Evolutionary conservation across 2,329 filamentous ascomycete genomes (phyloP), one percentile per base, ranked within the genome.

Genomic region (Fusarium sp.): DNA sequence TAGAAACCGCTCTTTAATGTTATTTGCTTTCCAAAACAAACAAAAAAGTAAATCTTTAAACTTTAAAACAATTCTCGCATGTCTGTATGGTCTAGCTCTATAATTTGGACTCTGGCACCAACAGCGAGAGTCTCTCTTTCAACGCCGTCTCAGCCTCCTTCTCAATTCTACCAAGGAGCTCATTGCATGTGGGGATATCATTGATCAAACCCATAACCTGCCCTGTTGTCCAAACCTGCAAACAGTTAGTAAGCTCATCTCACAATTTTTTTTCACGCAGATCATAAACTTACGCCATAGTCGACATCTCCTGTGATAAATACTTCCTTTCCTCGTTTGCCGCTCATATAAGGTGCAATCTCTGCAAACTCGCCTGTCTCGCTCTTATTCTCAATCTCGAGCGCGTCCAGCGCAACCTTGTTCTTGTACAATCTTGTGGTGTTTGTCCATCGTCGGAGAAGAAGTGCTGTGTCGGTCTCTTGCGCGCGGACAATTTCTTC

Each of bases 271-370:
- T 23, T 4, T 23, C 23, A 23, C 23, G 23, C 4, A 38, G 8
- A 10, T 8, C 54, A 28, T 7, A 36, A 44, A 88, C 90, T 84
- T 86, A 94, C 94, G 56, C 96, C 96, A 77, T 88, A 93, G 75
- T 99, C 92, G 54, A 92, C 88, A 77, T 99, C 96, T 18, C 96
- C 96, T 65, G 94, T 97, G 70, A 94, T 77, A 80, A 97, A 98
- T 8, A 98, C 96, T 83, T 97, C 87, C 65, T 92, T 87, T 33
- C 96, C 96, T 69, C 96, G 86, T 87, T 97, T 92, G 7, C 96
- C 96, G 77, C 92, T 97, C 33, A 99, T 93, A 73, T 88, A 91
- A 31, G 92, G 91, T 23, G 92, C 93, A 40, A 99, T 88, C 81
- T 97, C 94, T 65, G 91, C 86, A 72, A 99, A 99, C 73, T 97